Conservation (phyloP, 208 protist genomes). For the Trypanosoma grayi region DNA sequence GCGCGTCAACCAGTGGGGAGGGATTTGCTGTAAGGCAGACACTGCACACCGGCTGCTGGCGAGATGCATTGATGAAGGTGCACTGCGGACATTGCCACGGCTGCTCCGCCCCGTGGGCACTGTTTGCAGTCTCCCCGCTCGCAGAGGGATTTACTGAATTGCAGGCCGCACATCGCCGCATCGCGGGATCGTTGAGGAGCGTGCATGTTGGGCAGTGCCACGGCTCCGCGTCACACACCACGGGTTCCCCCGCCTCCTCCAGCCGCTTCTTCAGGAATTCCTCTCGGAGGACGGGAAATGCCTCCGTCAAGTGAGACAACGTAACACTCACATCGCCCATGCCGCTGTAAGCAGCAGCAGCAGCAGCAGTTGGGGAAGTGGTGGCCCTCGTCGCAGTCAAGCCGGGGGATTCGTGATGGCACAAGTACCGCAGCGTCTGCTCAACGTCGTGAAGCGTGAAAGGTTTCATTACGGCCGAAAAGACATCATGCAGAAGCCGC, state of each 20-base stretch:
- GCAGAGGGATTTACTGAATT: constrained; percentile 28
- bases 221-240: background rate
- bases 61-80: constrained; percentile 61
- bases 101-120: constrained; percentile 20
- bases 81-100: constrained; percentile 57
- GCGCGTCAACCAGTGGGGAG: constrained; percentile 21
- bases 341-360: background rate
- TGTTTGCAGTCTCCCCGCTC: background rate
- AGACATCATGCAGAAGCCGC: constrained; percentile 26
- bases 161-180: constrained; percentile 37
- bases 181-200: constrained; percentile 33
- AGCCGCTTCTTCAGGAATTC: constrained; percentile 23
- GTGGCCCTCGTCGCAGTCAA: background rate
- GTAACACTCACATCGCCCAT: too few species aligned
- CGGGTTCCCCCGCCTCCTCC: background rate
- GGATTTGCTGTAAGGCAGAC: constrained; percentile 59
- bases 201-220: constrained; percentile 60
- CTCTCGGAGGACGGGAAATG: constrained; percentile 7
- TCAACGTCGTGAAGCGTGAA: constrained; percentile 33
- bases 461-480: constrained; percentile 28
- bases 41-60: constrained; percentile 31
- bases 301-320: background rate
- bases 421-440: constrained; percentile 28
- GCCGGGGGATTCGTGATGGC: background rate
- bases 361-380: background rate